Conservation (phyloP, 306 rosid genomes). For the Boehmeria nivea region DNA sequence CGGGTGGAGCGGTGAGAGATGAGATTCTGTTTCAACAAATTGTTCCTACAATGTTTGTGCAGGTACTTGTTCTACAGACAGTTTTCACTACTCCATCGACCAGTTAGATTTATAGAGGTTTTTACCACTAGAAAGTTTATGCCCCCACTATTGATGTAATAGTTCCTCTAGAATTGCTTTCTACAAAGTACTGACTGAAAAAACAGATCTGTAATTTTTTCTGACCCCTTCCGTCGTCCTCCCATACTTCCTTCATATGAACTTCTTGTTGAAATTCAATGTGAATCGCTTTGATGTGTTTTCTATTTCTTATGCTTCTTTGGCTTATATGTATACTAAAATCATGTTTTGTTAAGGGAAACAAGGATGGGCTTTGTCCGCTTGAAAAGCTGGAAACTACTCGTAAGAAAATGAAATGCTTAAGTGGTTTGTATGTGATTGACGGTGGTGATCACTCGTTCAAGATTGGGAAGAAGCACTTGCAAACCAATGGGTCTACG, state of each 20-base stretch:
- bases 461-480: slow-evolving; percentile 82
- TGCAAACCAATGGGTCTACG: slow-evolving; percentile 49
- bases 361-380: slow-evolving; percentile 74
- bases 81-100: no score
- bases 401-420: slow-evolving; percentile 56
- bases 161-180: no score
- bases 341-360: slow-evolving; percentile 47
- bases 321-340: background rate
- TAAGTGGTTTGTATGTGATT: slow-evolving; percentile 56
- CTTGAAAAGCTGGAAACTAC: slow-evolving; percentile 66
- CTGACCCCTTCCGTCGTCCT: no score
- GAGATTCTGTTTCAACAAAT: slow-evolving; percentile 55
- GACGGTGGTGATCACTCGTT: slow-evolving; percentile 94
- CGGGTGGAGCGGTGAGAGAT: slow-evolving; percentile 68
- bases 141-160: no score
- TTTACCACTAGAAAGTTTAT: no score
- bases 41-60: slow-evolving; percentile 80
- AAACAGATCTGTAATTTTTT: no score
- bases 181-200: no score
- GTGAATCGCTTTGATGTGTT: background rate
- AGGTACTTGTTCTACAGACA: no score
- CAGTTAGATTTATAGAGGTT: no score
- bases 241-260: background rate
- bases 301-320: slow-evolving; percentile 15
- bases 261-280: background rate